Evolutionary conservation across 768 basidiomycete species (phyloP).

Genomic region (Boletus rubescentipes): DNA sequence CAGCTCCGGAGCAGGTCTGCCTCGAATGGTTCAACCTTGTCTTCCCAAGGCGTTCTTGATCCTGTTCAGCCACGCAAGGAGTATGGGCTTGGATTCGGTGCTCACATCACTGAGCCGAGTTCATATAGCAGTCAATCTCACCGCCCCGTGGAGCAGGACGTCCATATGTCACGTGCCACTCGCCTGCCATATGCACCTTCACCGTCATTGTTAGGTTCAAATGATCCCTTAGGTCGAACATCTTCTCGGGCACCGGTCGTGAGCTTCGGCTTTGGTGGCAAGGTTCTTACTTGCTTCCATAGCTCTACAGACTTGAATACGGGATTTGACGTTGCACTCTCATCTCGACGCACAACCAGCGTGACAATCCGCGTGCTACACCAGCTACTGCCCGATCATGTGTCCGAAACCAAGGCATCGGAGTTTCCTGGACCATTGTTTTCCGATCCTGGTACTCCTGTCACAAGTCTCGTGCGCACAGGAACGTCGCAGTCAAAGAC

Average conservation of each 20-base stretch:
- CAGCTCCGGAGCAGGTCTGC: conserved; percentile 39
- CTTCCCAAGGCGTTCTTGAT: conserved; percentile 27
- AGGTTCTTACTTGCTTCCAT: conserved; percentile 86
- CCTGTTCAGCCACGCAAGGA: conserved; percentile 25
- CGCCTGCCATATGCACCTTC: conserved; percentile 77
- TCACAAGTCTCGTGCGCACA: conserved; percentile 66
- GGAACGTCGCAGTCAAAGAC: conserved; percentile 65
- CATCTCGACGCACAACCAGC: conserved; percentile 66
- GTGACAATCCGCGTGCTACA: conserved; percentile 68
- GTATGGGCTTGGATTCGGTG: conserved; percentile 25
- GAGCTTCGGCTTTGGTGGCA: conserved; percentile 93
- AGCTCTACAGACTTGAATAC: conserved; percentile 61
- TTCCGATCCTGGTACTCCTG: conserved; percentile 65
- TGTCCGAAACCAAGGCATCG: conserved; percentile 49
- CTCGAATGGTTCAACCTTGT: conserved; percentile 46
- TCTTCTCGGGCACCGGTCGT: conserved; percentile 74
- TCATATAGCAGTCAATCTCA: conserved; percentile 16
- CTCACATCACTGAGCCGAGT: conserved; percentile 20
- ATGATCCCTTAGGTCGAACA: conserved; percentile 78
- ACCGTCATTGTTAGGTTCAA: conserved; percentile 76
- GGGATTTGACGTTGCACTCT: conserved; percentile 76
- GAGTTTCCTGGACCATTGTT: conserved; percentile 88
- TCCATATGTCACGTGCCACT: conserved; percentile 33
- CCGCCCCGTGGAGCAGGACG: conserved; percentile 25
- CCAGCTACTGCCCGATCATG: conserved; percentile 67